Percentiles rank a stretch among this genome's conserved stretches.
phyloP scores from a whole-genome alignment of 2,329 filamentous ascomycete species.

The Botrytis tulipae region DNA sequence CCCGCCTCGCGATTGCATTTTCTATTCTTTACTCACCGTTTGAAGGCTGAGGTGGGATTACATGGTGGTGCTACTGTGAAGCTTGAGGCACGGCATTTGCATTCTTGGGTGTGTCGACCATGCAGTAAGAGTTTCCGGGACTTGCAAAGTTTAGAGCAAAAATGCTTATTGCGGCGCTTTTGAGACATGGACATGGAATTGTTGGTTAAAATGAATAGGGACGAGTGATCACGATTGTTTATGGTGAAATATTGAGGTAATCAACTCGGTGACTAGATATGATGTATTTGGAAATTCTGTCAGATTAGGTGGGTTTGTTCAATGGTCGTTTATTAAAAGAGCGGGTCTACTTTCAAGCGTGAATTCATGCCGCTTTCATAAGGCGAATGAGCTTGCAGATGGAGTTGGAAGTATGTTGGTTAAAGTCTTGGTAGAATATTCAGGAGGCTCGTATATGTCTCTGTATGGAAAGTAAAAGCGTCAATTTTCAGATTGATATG shows the following conservation, averaged over 20 bases:
- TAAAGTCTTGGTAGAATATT: not conserved
- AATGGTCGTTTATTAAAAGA: not conserved
- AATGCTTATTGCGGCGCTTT: not conserved
- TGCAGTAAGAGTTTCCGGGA: conserved; percentile 9
- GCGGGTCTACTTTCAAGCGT: not conserved
- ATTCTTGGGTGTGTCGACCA: not conserved
- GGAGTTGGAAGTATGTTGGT: conserved; percentile 1
- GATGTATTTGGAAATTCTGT: not conserved
- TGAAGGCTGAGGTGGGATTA: not conserved
- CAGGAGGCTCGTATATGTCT: conserved; percentile 6
- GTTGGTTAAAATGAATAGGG: not conserved
- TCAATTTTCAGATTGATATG: not conserved
- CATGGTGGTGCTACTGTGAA: not conserved
- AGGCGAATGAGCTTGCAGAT: not conserved
- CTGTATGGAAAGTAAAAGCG: conserved; percentile 1
- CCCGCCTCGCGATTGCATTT: not conserved
- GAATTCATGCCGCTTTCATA: not conserved
- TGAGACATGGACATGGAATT: not conserved
- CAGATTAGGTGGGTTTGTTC: not conserved
- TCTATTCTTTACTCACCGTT: conserved; percentile 7
- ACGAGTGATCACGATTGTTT: not conserved
- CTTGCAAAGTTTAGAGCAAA: not conserved
- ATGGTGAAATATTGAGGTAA: not conserved
- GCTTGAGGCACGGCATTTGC: conserved; percentile 1
- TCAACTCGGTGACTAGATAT: not conserved